Base-by-base conservation (phyloP, 192 early-diverging fungal species). In the Umbelopsis vinacea region DNA sequence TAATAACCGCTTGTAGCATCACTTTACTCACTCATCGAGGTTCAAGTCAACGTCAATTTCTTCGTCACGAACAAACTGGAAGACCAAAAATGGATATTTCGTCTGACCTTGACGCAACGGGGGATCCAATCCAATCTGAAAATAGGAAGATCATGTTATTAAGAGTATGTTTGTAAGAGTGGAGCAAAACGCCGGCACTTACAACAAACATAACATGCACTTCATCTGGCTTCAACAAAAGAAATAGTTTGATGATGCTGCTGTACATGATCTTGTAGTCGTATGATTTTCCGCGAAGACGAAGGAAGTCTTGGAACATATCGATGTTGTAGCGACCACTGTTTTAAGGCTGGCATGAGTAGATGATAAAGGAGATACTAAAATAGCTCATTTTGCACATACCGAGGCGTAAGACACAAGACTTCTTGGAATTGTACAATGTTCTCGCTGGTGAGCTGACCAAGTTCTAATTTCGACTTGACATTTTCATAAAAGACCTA, bases 91-190 rank as follows among this genome's bases (percentile, higher is more conserved):
- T 10, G 94, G 94, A 82, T 99, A 97, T 69, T 90, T 85, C 22
- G 96, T 98, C 77, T 98, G 95, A 70, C 97, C 97, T 79, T 99
- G 97, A 53, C 97, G 89, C 52, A 99, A 83, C 22, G 97, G 96
- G 48, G 97, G 96, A 74, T 98, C 93, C 69, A 99, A 81, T n/a
- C 92, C 94, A 73, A 99, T 90, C 60, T 43, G 5, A 43, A 3
- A 2, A 29, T 83, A 74, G 15, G 38, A 0, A 46, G 52, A 53
- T 66, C 15, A 70, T 46, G 17, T 15, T 46, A 29, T 60, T 11
- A 19, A 68, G n/a, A 11, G 14, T 33, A 43, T 54, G 14, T 6
- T 10, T 46, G 1, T 50, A 66, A 29, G 66, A 33, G n/a, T 15
- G 67, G 15, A 60, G 22, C 22, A 43, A n/a, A n/a, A 22, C 22